Evolutionary conservation across 208 protist genomes (phyloP), one percentile per base, ranked within the genome.

Genomic region (Wallacemonas rigidus): DNA sequence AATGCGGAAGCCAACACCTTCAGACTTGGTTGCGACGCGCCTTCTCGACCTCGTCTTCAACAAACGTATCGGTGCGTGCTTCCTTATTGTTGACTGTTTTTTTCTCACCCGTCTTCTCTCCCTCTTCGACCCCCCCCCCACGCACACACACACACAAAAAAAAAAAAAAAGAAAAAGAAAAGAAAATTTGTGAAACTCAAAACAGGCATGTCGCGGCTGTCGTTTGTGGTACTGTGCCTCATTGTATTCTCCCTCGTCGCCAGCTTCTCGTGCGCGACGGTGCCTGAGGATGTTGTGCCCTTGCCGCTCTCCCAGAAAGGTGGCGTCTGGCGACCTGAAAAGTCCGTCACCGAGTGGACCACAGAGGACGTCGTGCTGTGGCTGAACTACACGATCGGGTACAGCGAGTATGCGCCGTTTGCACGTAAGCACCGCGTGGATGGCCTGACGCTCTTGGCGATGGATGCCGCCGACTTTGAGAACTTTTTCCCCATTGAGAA

Each of bases 301-400:
- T 26, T 76, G 43, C 6, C 47, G 4, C 43, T 68, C 43, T 45
- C 71, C 41, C 54, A 35, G 12, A 35, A 43, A n/a, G 60, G n/a
- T 15, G 60, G 51, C 5, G 64, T 69, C 17, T 58, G 64, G 45
- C 50, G 45, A 6, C 64, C 51, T 4, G 64, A 75, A 35, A 84
- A 80, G 56, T 74, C 79, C 14, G 72, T 84, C 26, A 45, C 64
- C 53, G 54, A 82, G 15, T 90, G 85, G 85, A 64, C 71, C 1
- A 75, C 79, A 14, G 53, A 39, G 2, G 81, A 90, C 61, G 85
- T 87, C 8, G 81, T 76, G 75, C 68, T 74, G 56, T 90, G 85
- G 85, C 79, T 90, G 77, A 82, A 82, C 53, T 62, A 80, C 74
- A 82, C 74, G 17, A 72, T 90, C 35, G 85, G 85, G 15, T 90